phyloP scores from a whole-genome alignment of 148 eudicot genomes.

The Linanthus parryae region DNA sequence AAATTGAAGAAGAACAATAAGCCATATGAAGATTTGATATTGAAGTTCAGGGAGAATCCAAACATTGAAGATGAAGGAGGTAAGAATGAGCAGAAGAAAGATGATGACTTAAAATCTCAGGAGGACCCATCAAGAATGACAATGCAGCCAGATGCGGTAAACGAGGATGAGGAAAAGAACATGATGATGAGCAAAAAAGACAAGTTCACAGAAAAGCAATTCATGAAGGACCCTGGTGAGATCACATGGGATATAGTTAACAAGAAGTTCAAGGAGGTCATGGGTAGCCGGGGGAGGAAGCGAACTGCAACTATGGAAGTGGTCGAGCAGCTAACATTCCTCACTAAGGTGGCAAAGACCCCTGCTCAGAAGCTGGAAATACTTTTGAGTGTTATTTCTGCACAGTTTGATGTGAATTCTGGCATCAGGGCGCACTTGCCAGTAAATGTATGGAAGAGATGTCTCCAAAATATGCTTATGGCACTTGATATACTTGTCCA shows the following conservation, averaged over 20 bases:
- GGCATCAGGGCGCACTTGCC: slow-evolving; percentile 81
- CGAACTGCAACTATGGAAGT: slow-evolving; percentile 82
- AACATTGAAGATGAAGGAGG: slow-evolving; percentile 46
- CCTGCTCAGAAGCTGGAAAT: slow-evolving; percentile 96
- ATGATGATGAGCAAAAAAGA: slow-evolving; percentile 55
- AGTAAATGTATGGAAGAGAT: slow-evolving; percentile 78
- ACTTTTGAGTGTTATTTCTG: slow-evolving; percentile 77
- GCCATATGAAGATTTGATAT: slow-evolving; percentile 65
- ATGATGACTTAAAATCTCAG: slow-evolving; percentile 26
- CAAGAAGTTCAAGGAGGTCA: slow-evolving; percentile 81
- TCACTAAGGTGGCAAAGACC: slow-evolving; percentile 86
- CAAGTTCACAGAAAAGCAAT: slow-evolving; percentile 61
- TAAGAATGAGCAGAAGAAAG: slow-evolving; percentile 16
- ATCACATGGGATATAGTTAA: slow-evolving; percentile 66
- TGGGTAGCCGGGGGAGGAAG: slow-evolving; percentile 78
- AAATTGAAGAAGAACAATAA: slow-evolving; percentile 84
- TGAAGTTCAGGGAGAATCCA: slow-evolving; percentile 69
- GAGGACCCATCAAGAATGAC: slow-evolving; percentile 35
- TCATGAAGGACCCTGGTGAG: slow-evolving; percentile 30
- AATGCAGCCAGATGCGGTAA: no score
- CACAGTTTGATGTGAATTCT: slow-evolving; percentile 86
- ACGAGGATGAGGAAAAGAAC: no score
- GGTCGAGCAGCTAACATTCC: slow-evolving; percentile 87
- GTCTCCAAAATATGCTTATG: slow-evolving; percentile 68
- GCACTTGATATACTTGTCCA: slow-evolving; percentile 68